Evolutionary conservation across 192 early-diverging fungal species (phyloP), one percentile per base, ranked within the genome.

Genomic region (Coemansia sp.): DNA sequence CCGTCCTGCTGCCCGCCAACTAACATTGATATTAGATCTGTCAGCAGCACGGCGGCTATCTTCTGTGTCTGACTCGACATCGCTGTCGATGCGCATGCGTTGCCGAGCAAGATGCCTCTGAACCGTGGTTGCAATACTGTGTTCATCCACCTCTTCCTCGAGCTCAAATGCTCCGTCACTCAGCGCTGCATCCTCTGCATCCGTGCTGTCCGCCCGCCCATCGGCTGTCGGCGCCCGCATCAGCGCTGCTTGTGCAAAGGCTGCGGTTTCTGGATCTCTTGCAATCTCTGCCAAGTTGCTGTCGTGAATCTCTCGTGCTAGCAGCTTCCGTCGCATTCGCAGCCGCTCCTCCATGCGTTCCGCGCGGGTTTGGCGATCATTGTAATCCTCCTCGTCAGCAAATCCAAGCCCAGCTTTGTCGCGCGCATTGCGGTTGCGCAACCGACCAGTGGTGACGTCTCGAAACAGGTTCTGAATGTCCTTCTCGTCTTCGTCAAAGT

Each of bases 231-330:
- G 62, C 19, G 60, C 55, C 22, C 76, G 76, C 76, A 79, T 79
- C 26, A 81, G 56, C 22, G 82, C 82, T 0, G 77, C 72, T 1
- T 62, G 73, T 2, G 82, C 82, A 73, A 83, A 83, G 2, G 82
- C 82, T 7, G 82, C 76, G 0, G 82, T 83, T 47, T 83, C 76
- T 0, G 82, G 82, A 47, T 83, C 72, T 31, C 55, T 64, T 10
- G 82, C 82, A 55, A 74, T 81, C 31, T 61, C 69, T 0, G 73
- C 73, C 60, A 81, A 19, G 47, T 62, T 74, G 0, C 58, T 58
- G 10, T 81, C 78, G 41, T 74, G 73, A 49, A 81, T 81, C 63
- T 75, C 78, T 14, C 63, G 24, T 2, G 62, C 67, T 26, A 55
- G 51, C 57, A 81, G 22, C 59, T 51, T 64, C 5, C 66, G 52